Evolutionary conservation across 306 rosid genomes (phyloP).

Genomic region (Quercus gilva): DNA sequence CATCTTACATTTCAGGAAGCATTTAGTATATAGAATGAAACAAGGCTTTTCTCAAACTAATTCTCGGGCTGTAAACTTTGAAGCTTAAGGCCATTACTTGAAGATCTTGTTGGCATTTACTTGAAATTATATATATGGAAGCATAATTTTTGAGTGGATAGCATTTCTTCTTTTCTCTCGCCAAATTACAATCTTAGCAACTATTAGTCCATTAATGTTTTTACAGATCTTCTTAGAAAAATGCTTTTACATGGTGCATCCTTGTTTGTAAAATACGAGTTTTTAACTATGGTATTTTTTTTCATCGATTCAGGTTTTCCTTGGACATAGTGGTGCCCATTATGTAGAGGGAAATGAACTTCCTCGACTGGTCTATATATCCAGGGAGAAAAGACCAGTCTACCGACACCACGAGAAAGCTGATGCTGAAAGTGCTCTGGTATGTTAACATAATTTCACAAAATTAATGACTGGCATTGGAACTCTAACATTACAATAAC

Average conservation of each 20-base stretch:
- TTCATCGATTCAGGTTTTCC: slow-evolving; percentile 69
- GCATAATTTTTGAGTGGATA: background rate
- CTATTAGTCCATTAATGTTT: slow-evolving; percentile 8
- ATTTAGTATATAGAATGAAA: background rate
- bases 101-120: background rate
- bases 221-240: background rate
- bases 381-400: slow-evolving; percentile 96
- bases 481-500: slow-evolving; percentile 9
- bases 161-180: background rate
- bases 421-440: slow-evolving; percentile 98
- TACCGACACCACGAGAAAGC: slow-evolving; percentile 98
- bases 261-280: background rate
- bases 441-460: slow-evolving; percentile 28
- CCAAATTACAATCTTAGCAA: background rate
- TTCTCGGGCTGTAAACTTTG: background rate
- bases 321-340: slow-evolving; percentile 83
- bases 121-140: background rate
- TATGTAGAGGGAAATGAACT: slow-evolving; percentile 86
- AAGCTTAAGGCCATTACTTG: background rate
- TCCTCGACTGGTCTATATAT: slow-evolving; percentile 89
- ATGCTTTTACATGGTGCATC: background rate
- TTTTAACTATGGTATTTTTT: background rate
- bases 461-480: slow-evolving; percentile 4
- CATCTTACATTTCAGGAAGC: background rate
- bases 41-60: background rate